These are phyloP conservation scores for Fraxinus americana DNA, from an alignment of 257 asterid species.

Conservation along the genomic window DNA sequence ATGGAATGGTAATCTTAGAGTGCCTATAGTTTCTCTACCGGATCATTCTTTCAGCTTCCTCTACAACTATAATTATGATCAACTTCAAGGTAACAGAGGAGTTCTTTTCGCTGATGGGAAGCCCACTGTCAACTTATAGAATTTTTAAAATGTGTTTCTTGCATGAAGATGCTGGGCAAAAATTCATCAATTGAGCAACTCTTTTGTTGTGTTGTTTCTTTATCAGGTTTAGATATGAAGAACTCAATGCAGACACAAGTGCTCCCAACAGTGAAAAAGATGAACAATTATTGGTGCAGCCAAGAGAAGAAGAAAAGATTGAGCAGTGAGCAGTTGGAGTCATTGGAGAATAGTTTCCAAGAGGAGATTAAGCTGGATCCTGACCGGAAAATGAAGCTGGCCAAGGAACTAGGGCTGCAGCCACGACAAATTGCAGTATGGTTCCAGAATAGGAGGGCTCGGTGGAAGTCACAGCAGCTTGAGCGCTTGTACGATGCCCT, in stretches of 20 bases:
- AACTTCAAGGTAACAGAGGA: constrained; percentile 47
- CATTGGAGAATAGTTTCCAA: constrained; percentile 67
- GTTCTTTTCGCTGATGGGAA: background rate
- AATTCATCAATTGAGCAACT: no score
- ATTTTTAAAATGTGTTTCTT: background rate
- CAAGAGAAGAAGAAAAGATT: constrained; percentile 66
- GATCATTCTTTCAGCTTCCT: constrained; percentile 63
- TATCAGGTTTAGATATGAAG: constrained; percentile 57
- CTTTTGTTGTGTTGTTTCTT: background rate
- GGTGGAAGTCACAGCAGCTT: constrained; percentile 87
- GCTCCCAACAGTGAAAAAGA: constrained; percentile 32
- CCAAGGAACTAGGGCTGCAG: constrained; percentile 73
- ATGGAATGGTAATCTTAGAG: constrained; percentile 68
- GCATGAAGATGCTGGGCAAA: no score
- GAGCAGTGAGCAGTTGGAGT: constrained; percentile 69
- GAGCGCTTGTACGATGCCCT: constrained; percentile 64
- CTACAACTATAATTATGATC: constrained; percentile 76
- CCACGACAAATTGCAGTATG: constrained; percentile 87
- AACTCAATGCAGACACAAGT: constrained; percentile 36
- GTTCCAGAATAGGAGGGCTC: constrained; percentile 84
- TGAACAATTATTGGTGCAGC: constrained; percentile 23
- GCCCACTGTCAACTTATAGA: background rate
- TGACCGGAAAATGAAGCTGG: constrained; percentile 73
- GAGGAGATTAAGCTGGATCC: constrained; percentile 85
- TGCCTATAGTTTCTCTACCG: constrained; percentile 63